A percentile compares a stretch with the other conserved stretches of the same genome.
Evolutionary conservation across 148 eudicot species (phyloP).

Genomic region (Cornus kousa): DNA sequence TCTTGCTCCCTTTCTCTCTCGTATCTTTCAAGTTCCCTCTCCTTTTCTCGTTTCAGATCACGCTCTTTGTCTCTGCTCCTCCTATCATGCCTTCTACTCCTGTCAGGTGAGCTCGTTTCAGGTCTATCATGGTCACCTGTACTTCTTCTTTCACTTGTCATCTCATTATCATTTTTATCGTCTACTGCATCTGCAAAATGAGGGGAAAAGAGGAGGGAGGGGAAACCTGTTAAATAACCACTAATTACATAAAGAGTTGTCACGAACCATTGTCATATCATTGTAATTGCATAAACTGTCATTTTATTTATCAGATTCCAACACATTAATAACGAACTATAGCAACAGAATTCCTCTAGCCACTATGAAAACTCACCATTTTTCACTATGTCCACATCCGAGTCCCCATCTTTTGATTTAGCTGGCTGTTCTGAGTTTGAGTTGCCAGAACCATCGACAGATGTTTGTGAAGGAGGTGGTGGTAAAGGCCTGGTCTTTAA

Average conservation of each 20-base stretch:
- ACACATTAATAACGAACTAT: background rate
- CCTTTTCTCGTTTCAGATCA: conserved; percentile 70
- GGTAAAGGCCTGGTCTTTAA: conserved; percentile 72
- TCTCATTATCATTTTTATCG: conserved; percentile 73
- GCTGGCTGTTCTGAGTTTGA: conserved; percentile 58
- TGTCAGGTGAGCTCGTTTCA: conserved; percentile 82
- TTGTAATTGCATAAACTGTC: background rate
- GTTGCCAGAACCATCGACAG: conserved; percentile 39
- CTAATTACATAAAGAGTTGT: background rate
- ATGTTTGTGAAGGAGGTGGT: conserved; percentile 48
- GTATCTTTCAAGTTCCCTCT: conserved; percentile 87
- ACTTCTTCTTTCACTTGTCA: conserved; percentile 56
- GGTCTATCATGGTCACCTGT: conserved; percentile 46
- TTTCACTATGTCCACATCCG: conserved; percentile 49
- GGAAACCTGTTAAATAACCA: conserved; percentile 6
- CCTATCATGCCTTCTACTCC: conserved; percentile 68
- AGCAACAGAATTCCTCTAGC: background rate
- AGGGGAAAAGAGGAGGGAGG: background rate
- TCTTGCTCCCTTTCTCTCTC: conserved; percentile 97
- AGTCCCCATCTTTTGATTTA: conserved; percentile 66
- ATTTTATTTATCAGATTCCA: background rate
- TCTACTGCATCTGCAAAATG: conserved; percentile 40
- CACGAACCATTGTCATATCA: background rate
- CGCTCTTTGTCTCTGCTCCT: conserved; percentile 68
- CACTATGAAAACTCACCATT: conserved; percentile 39